Base-by-base conservation (phyloP, 2,329 filamentous ascomycete species). In the Fusarium acutatum region DNA sequence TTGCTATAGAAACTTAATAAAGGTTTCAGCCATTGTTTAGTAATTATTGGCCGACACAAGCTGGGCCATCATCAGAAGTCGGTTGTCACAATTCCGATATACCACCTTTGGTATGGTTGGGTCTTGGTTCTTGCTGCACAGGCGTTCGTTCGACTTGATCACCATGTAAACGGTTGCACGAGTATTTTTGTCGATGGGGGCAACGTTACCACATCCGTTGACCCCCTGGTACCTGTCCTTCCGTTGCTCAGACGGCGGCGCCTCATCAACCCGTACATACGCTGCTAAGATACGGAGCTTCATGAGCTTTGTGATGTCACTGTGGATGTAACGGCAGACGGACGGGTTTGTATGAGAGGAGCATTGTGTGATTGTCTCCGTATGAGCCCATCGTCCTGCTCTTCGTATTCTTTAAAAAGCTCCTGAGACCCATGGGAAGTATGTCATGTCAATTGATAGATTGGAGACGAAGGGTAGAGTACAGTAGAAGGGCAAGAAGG, bases 291-390 rank as follows among this genome's bases (percentile, higher is more conserved):
- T 58, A 50, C 35, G 32, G 58, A 62, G 28, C 50, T 50, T 56
- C 53, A 49, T 71, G 50, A 44, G 37, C 46, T 57, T 64, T 54
- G 67, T 75, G 73, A 75, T 75, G 73, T 75, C 73, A 75, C 73
- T 73, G 67, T 64, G 73, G 73, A 60, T 73, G 60, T 64, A 58
- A 66, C 64, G 49, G 54, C 56, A 58, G 69, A 67, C 47, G 44
- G 67, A 60, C 54, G 26, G 40, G 26, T 37, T 63, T 52, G 35
- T 52, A 37, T 69, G 40, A 62, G 46, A 41, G 37, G 20, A 32
- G n/a, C n/a, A 49, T 40, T 60, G 60, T 57, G 50, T 22, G 50
- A 58, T 38, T 60, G 54, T 57, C 46, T 24, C 57, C 47, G 49
- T 49, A 65, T 34, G 47, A 53, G 44, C 22, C 44, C 49, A 58